Evolutionary conservation across 1,284 basidiomycete genomes (phyloP).

Genomic region (Rhodotorula sp.): DNA sequence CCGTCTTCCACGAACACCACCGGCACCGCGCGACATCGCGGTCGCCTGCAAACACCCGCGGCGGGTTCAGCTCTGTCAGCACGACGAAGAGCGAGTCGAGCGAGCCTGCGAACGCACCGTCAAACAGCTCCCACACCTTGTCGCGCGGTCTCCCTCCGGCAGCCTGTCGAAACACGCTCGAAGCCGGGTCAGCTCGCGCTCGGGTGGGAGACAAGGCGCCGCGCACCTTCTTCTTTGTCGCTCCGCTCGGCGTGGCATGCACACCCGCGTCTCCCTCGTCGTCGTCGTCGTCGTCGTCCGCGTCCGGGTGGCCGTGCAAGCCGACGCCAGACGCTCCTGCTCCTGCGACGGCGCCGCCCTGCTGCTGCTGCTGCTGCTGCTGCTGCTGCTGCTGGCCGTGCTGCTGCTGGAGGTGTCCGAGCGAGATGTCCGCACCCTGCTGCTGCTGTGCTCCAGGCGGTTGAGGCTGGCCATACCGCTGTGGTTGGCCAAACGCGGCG

Average conservation of each 20-base stretch:
- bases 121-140: slow-evolving; percentile 42
- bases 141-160: slow-evolving; percentile 41
- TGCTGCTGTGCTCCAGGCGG: neutral
- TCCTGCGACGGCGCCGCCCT: neutral
- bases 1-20: slow-evolving; percentile 44
- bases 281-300: neutral
- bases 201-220: neutral
- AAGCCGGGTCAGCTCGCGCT: neutral
- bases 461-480: neutral
- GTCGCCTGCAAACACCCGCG: slow-evolving; percentile 5
- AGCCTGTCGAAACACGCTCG: no score
- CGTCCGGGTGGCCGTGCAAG: neutral
- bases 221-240: slow-evolving; percentile 10
- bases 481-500: no score
- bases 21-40: slow-evolving; percentile 33
- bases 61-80: neutral
- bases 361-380: neutral
- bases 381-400: neutral
- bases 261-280: slow-evolving; percentile 3
- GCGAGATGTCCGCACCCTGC: neutral
- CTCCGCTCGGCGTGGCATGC: neutral
- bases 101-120: slow-evolving; percentile 19
- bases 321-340: neutral
- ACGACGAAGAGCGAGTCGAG: neutral
- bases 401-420: neutral